Base-by-base conservation (phyloP, 805 yeast genomes). In the Saturnispora dispora region DNA sequence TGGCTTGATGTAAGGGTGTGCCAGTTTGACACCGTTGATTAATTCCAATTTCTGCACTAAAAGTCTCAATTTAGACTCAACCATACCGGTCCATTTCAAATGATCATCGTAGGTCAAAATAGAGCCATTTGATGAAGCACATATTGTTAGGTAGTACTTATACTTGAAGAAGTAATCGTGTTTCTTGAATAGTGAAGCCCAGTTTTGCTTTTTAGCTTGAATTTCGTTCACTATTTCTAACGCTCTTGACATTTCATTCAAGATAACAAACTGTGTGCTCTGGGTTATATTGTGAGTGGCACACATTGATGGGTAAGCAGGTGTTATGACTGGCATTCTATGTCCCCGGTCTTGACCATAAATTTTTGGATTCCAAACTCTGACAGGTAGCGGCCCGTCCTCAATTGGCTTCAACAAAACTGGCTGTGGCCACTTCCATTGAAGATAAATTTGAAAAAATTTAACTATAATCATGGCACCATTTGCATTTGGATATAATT, bases 381-480 rank as follows among this genome's bases (percentile, higher is more conserved):
- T 77, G 0, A 90, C 97, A 60, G 90, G 97, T 44, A 93, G 70
- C 0, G 98, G 98, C 0, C 99, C 98, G 69, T 91, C 98, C 64
- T 93, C 99, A 55, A 93, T 93, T 15, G 82, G 93, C 62, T 88
- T 90, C 51, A 93, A 73, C 37, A 93, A 72, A 1, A 93, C 98
- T 0, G 99, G 99, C 67, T 91, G 97, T 1, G 99, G 99, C 99
- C 99, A 93, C 60, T 80, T 82, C 99, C 99, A 93, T 64, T 88
- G 80, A 1, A 88, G 70, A 58, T 88, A 78, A 55, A 93, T 88
- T 57, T 81, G 79, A 69, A 93, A 93, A 64, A 93, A 93, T 63
- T 89, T 86, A 53, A 84, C 81, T n/a, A 93, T 83, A 48, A 93
- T 85, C 2, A 86, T 88, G 0, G 98, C 88, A 55, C 96, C 83